phyloP scores from a whole-genome alignment of 768 basidiomycete genomes.

The Chalciporus sphaerocephalus region DNA sequence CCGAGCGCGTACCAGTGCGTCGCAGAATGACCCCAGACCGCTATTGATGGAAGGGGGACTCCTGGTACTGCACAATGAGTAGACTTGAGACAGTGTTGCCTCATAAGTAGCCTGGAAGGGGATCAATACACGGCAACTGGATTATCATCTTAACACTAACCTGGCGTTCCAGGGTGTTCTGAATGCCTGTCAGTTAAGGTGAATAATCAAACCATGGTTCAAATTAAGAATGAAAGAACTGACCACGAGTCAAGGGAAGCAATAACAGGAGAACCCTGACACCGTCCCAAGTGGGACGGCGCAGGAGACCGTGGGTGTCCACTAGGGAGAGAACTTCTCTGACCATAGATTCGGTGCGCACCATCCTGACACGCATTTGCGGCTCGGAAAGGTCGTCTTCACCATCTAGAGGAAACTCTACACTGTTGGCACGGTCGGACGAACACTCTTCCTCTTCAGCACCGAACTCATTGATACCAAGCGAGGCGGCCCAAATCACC shows the following conservation, averaged over 20 bases:
- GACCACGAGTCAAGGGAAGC: slow-evolving; percentile 82
- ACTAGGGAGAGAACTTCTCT: slow-evolving; percentile 75
- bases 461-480: slow-evolving; percentile 81
- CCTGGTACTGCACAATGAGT: slow-evolving; percentile 63
- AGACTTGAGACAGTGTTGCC: slow-evolving; percentile 76
- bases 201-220: slow-evolving; percentile 4
- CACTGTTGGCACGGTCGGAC: slow-evolving; percentile 3
- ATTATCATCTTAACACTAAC: slow-evolving; percentile 7
- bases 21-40: slow-evolving; percentile 52
- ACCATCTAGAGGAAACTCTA: slow-evolving; percentile 15
- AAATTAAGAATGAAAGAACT: slow-evolving; percentile 11
- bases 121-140: slow-evolving; percentile 3
- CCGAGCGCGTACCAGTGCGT: slow-evolving; percentile 61
- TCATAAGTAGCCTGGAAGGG: slow-evolving; percentile 63
- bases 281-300: slow-evolving; percentile 84
- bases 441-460: slow-evolving; percentile 36
- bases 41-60: slow-evolving; percentile 42
- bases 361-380: slow-evolving; percentile 43
- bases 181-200: slow-evolving; percentile 19
- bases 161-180: slow-evolving; percentile 24
- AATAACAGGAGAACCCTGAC: slow-evolving; percentile 74
- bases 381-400: slow-evolving; percentile 32
- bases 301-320: slow-evolving; percentile 72
- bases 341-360: slow-evolving; percentile 63
- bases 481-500: slow-evolving; percentile 86